phyloP scores from a whole-genome alignment of 805 yeast genomes.

The Wickerhamiella azymoides region DNA sequence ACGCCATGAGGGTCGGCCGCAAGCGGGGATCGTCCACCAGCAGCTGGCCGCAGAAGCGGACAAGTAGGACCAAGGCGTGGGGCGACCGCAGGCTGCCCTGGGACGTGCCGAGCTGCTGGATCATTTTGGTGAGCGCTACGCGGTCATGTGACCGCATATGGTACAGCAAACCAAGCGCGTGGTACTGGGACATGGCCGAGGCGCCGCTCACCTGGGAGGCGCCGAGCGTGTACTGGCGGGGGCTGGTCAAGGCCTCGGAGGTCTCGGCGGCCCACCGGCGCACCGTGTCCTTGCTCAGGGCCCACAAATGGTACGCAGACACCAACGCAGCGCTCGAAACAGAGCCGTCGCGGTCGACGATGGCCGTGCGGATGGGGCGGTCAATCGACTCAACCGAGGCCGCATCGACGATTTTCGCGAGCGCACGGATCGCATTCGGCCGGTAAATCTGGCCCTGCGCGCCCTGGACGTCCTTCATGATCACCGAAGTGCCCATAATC shows the following conservation, averaged over 20 bases:
- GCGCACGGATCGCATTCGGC: slow-evolving; percentile 89
- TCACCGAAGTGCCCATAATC: slow-evolving; percentile 93
- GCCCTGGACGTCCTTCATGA: slow-evolving; percentile 94
- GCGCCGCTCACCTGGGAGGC: slow-evolving; percentile 23
- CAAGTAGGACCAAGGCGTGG: slow-evolving; percentile 71
- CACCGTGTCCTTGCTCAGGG: slow-evolving; percentile 81
- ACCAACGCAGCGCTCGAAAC: slow-evolving; percentile 90
- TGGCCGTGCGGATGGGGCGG: slow-evolving; percentile 79
- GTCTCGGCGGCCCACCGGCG: slow-evolving; percentile 90
- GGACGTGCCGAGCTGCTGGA: slow-evolving; percentile 53
- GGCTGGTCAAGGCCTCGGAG: slow-evolving; percentile 69
- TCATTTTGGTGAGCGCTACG: slow-evolving; percentile 84
- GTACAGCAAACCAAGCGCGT: slow-evolving; percentile 83
- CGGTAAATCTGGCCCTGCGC: slow-evolving; percentile 66
- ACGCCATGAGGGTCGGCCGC: slow-evolving; percentile 43
- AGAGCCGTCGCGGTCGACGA: slow-evolving; percentile 79
- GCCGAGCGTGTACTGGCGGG: slow-evolving; percentile 27
- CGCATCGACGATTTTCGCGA: slow-evolving; percentile 76
- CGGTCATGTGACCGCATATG: slow-evolving; percentile 80
- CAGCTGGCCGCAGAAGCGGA: slow-evolving; percentile 64
- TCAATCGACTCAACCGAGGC: slow-evolving; percentile 83
- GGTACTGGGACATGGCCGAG: slow-evolving; percentile 83
- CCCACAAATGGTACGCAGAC: slow-evolving; percentile 78
- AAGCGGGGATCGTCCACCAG: slow-evolving; percentile 58
- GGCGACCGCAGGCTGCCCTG: slow-evolving; percentile 57